These are phyloP conservation scores for Pseudopyrenochaeta lycopersici DNA, from an alignment of 2,329 filamentous ascomycete genomes.

Conservation along the genomic window DNA sequence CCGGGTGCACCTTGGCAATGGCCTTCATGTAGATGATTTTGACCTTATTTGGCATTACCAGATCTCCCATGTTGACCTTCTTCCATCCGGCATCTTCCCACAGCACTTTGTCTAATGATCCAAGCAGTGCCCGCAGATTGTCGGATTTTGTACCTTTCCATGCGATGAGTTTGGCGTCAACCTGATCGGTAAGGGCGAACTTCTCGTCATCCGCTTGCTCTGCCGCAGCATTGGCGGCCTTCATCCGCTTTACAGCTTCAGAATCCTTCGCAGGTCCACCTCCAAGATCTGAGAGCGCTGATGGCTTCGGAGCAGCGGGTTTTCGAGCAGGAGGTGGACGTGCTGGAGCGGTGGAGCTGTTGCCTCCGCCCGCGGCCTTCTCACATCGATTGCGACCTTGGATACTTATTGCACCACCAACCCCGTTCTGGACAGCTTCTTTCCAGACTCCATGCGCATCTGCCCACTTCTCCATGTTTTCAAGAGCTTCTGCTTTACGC, in stretches of 20 bases:
- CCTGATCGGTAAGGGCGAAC: slow-evolving; percentile 84
- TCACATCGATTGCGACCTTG: slow-evolving; percentile 90
- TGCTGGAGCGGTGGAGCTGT: slow-evolving; percentile 23
- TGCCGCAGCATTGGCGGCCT: slow-evolving; percentile 84
- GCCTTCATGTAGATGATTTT: slow-evolving; percentile 99
- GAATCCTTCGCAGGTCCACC: slow-evolving; percentile 60
- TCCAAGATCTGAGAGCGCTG: slow-evolving; percentile 55
- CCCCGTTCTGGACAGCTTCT: slow-evolving; percentile 80
- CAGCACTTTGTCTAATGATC: slow-evolving; percentile 85
- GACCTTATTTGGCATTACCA: slow-evolving; percentile 92
- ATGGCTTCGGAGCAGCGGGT: slow-evolving; percentile 42
- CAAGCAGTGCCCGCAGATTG: slow-evolving; percentile 86
- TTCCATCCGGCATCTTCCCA: slow-evolving; percentile 97
- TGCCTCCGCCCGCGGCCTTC: slow-evolving; percentile 69
- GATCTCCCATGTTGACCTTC: slow-evolving; percentile 91
- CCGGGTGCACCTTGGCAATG: slow-evolving; percentile 96
- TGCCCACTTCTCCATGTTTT: slow-evolving; percentile 92
- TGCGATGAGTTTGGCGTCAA: slow-evolving; percentile 78
- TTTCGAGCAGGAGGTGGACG: slow-evolving; percentile 38
- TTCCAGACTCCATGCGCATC: slow-evolving; percentile 86
- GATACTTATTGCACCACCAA: slow-evolving; percentile 84
- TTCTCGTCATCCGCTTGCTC: slow-evolving; percentile 92
- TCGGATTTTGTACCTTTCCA: slow-evolving; percentile 95
- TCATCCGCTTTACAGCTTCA: slow-evolving; percentile 82
- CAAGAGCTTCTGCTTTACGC: slow-evolving; percentile 93